Evolutionary conservation across 495 filamentous ascomycete genomes (phyloP), one percentile per base, ranked within the genome.

Genomic region (Aspergillus haitiensis): DNA sequence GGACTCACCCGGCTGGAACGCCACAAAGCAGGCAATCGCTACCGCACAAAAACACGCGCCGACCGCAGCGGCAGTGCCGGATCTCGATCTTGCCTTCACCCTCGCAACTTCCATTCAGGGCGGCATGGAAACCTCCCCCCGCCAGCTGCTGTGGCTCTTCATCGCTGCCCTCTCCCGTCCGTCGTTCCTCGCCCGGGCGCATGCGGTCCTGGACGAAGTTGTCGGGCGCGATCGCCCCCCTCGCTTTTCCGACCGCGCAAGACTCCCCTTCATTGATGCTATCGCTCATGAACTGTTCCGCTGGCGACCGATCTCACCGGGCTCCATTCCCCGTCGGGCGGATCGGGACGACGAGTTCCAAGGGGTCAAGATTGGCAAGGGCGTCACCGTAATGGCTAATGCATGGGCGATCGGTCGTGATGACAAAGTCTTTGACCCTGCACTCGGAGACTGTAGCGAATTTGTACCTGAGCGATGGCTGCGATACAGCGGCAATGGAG

Each of bases 371-470:
- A 83, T 85, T 58, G 70, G 69, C 48, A 82, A 81, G 64, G 76
- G 75, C 2, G 79, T 76, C 0, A 77, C 82, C 32, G 63, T 85
- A 15, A 71, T 85, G 39, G 80, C 81, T 0, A 83, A 82, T 59
- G 81, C 82, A 62, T 85, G 82, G 81, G 62, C 64, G 0, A 70
- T 73, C 48, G 59, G 67, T 32, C 67, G 69, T 13, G 68, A 69
- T 15, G 54, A 62, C 4, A 54, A 51, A 6, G 64, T 68, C 0
- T 72, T 72, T 40, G 65, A 70, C 46, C 64, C 59, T 0, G 42
- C 62, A 7, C 61, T 67, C 3, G 67, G 66, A 1, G 61, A 60
- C 34, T 21, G 36, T 0, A 47, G 64, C 9, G 66, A 60, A 6
- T 72, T 72, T 27, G 42, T 66, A n/a, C 70, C 70, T 7, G 66